A percentile compares a stretch with the other conserved stretches of the same genome.
Conservation (phyloP, 2,329 filamentous ascomycete genomes). For the Botryotinia narcissicola region DNA sequence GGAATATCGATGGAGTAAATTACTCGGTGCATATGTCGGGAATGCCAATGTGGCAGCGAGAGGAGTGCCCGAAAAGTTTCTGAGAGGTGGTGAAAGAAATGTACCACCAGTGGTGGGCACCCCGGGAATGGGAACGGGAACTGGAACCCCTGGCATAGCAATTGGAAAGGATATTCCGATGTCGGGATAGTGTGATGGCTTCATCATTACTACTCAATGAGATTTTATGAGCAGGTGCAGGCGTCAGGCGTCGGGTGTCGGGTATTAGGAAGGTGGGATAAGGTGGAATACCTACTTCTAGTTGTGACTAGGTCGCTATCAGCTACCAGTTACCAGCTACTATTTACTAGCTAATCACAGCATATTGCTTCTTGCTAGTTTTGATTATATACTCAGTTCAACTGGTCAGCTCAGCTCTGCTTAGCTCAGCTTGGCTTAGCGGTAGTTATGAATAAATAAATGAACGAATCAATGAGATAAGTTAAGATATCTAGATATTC, state of each 20-base stretch:
- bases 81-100: conserved; percentile 26
- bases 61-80: conserved; percentile 79
- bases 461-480: neutral
- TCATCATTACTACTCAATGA: neutral
- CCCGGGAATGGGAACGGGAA: neutral
- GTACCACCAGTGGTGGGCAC: neutral
- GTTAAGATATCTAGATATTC: no score
- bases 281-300: neutral
- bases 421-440: neutral
- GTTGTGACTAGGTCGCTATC: neutral
- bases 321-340: neutral
- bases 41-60: conserved; percentile 60
- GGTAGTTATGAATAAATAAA: neutral
- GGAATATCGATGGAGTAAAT: conserved; percentile 76
- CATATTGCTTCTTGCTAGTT: neutral
- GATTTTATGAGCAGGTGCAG: neutral
- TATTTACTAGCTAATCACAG: neutral
- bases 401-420: neutral
- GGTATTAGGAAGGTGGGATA: neutral
- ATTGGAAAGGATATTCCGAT: neutral
- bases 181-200: neutral
- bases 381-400: neutral
- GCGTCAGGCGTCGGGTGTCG: neutral
- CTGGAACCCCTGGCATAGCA: neutral
- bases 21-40: conserved; percentile 83